Evolutionary conservation across 257 asterid species (phyloP).

Genomic region (Anisodus tanguticus): DNA sequence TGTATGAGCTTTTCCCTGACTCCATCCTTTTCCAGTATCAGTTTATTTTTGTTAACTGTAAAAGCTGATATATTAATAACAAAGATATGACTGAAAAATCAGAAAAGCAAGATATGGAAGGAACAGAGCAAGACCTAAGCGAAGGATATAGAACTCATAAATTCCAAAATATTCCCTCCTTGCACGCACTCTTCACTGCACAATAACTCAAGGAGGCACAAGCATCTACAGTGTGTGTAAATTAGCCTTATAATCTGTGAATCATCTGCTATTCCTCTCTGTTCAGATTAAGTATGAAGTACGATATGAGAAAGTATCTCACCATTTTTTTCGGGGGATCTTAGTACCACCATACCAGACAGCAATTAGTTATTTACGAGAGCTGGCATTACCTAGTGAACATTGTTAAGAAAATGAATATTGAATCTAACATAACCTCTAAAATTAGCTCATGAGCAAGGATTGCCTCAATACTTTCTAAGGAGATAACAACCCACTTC

Average conservation of each 20-base stretch:
- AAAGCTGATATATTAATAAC: neutral
- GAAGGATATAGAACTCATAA: neutral
- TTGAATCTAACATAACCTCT: neutral
- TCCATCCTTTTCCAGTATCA: too few species aligned
- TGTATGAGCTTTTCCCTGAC: neutral
- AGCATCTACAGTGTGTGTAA: neutral
- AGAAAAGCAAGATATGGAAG: neutral
- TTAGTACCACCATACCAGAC: neutral
- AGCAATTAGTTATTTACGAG: neutral
- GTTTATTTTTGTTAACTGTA: neutral
- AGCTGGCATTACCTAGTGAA: constrained; percentile 1
- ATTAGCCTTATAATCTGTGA: constrained; percentile 2
- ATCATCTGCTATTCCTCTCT: neutral
- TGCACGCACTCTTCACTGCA: neutral
- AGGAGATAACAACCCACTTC: neutral
- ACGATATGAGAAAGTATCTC: neutral
- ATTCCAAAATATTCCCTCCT: constrained; percentile 10
- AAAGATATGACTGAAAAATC: constrained; percentile 17
- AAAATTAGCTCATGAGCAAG: neutral
- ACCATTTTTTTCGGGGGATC: neutral
- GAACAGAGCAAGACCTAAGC: neutral
- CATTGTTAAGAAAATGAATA: neutral
- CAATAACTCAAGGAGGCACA: neutral
- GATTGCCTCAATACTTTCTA: neutral
- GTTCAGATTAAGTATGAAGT: neutral